Evolutionary conservation across 1,139 yeast genomes (phyloP).

Genomic region (Kazachstania sp.): DNA sequence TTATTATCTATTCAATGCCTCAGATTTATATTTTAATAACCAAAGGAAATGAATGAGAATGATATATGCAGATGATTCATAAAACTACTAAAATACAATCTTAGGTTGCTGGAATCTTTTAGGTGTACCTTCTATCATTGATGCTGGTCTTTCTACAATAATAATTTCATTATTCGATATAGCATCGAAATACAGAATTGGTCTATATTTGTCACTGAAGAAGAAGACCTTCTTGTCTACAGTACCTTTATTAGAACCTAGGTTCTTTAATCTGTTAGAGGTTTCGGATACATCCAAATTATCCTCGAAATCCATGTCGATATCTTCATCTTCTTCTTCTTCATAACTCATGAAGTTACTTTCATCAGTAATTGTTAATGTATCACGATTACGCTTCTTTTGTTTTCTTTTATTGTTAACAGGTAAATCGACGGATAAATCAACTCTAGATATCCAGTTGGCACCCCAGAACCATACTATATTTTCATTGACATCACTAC

Average conservation of each 20-base stretch:
- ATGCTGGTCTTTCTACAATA: slow-evolving; percentile 70
- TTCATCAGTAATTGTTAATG: slow-evolving; percentile 42
- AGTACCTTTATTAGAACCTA: slow-evolving; percentile 31
- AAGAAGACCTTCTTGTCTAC: slow-evolving; percentile 47
- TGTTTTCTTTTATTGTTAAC: slow-evolving; percentile 33
- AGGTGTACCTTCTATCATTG: slow-evolving; percentile 39
- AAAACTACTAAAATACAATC: slow-evolving; percentile 39
- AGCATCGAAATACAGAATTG: slow-evolving; percentile 54
- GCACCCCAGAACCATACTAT: slow-evolving; percentile 81
- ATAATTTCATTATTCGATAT: slow-evolving; percentile 53
- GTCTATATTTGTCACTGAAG: slow-evolving; percentile 69
- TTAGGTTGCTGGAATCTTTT: slow-evolving; percentile 75
- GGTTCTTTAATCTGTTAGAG: slow-evolving; percentile 17
- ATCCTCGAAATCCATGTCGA: slow-evolving; percentile 27
- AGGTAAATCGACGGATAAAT: slow-evolving; percentile 55
- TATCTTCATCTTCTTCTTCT: slow-evolving; percentile 28
- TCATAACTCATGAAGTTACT: slow-evolving; percentile 26
- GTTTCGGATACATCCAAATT: slow-evolving; percentile 10
- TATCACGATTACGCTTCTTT: slow-evolving; percentile 61
- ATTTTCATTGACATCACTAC: slow-evolving; percentile 33
- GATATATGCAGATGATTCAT: not conserved
- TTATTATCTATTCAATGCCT: too few relatives aligned
- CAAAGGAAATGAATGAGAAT: too few relatives aligned
- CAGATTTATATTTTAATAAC: too few relatives aligned
- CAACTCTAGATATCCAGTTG: slow-evolving; percentile 74